These are phyloP conservation scores for Funneliformis geosporum DNA, from an alignment of 192 early-diverging fungal species.

Conservation along the genomic window DNA sequence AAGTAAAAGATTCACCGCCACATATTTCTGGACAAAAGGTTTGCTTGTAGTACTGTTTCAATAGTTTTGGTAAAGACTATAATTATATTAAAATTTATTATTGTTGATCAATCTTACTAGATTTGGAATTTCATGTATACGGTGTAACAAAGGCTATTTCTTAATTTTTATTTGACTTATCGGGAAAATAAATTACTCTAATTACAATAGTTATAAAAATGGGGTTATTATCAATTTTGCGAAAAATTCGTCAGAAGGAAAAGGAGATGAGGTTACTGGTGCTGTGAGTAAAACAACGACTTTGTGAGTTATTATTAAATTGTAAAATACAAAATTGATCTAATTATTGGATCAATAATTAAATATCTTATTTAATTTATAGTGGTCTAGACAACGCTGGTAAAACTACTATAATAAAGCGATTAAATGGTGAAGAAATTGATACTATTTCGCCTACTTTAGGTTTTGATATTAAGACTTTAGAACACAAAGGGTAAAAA, in stretches of 20 bases:
- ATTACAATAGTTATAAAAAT: slow-evolving; percentile 47
- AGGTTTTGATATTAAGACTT: slow-evolving; percentile 97
- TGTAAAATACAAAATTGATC: too few species aligned
- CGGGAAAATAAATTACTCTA: too few species aligned
- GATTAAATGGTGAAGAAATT: slow-evolving; percentile 91
- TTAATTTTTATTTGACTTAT: too few species aligned
- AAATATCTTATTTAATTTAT: not conserved
- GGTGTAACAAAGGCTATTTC: too few species aligned
- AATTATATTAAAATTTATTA: too few species aligned
- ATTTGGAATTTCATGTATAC: too few species aligned
- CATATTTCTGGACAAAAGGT: too few species aligned
- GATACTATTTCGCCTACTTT: slow-evolving; percentile 91
- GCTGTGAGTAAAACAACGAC: slow-evolving; percentile 54
- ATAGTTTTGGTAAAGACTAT: too few species aligned
- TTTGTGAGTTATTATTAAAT: not conserved
- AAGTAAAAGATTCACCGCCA: too few species aligned
- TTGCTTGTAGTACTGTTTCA: too few species aligned
- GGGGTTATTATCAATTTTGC: slow-evolving; percentile 94
- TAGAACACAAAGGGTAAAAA: slow-evolving; percentile 75
- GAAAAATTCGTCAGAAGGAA: slow-evolving; percentile 89
- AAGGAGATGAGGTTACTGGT: slow-evolving; percentile 94
- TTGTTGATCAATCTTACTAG: too few species aligned
- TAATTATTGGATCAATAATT: not conserved
- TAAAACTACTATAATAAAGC: slow-evolving; percentile 97
- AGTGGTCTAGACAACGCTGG: slow-evolving; percentile 98